A percentile compares a stretch with the other conserved stretches of the same genome.
These are phyloP conservation scores for Podosphaera aphanis DNA, from an alignment of 2,329 filamentous ascomycete species.

Conservation along the genomic window DNA sequence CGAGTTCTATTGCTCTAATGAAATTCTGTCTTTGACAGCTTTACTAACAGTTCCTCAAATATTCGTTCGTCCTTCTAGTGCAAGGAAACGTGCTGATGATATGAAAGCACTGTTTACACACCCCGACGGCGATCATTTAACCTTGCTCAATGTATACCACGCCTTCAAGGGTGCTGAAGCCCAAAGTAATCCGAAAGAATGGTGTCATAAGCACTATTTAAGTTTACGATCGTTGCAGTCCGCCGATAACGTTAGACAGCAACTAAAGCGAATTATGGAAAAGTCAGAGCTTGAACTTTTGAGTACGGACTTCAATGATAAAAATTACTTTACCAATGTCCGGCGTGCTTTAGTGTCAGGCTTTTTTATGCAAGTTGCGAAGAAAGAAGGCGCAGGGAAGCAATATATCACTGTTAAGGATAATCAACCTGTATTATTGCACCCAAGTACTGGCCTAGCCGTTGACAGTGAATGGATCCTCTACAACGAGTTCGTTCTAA, in stretches of 20 bases:
- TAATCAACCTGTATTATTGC: slow-evolving; percentile 75
- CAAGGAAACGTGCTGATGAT: slow-evolving; percentile 79
- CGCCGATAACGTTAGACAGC: slow-evolving; percentile 78
- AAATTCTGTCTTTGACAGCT: slow-evolving; percentile 85
- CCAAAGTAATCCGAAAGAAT: slow-evolving; percentile 56
- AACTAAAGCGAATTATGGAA: slow-evolving; percentile 94
- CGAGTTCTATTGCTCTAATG: slow-evolving; percentile 96
- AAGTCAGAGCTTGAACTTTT: slow-evolving; percentile 65
- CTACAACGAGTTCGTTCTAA: slow-evolving; percentile 96
- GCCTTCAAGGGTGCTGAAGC: slow-evolving; percentile 64
- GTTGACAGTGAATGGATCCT: slow-evolving; percentile 90
- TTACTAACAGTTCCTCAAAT: slow-evolving; percentile 86
- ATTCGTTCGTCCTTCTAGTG: slow-evolving; percentile 66
- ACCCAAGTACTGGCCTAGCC: slow-evolving; percentile 74
- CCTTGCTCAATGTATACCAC: slow-evolving; percentile 91
- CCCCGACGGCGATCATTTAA: slow-evolving; percentile 81
- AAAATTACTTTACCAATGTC: slow-evolving; percentile 97
- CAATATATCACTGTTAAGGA: slow-evolving; percentile 92
- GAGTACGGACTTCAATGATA: slow-evolving; percentile 77
- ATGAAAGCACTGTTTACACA: slow-evolving; percentile 93
- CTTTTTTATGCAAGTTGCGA: slow-evolving; percentile 99
- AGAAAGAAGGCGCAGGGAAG: slow-evolving; percentile 73
- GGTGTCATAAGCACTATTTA: slow-evolving; percentile 94
- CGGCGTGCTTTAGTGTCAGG: slow-evolving; percentile 74
- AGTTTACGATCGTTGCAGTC: slow-evolving; percentile 72